phyloP scores from a whole-genome alignment of 257 asterid species.

The Solanum appendiculatum region DNA sequence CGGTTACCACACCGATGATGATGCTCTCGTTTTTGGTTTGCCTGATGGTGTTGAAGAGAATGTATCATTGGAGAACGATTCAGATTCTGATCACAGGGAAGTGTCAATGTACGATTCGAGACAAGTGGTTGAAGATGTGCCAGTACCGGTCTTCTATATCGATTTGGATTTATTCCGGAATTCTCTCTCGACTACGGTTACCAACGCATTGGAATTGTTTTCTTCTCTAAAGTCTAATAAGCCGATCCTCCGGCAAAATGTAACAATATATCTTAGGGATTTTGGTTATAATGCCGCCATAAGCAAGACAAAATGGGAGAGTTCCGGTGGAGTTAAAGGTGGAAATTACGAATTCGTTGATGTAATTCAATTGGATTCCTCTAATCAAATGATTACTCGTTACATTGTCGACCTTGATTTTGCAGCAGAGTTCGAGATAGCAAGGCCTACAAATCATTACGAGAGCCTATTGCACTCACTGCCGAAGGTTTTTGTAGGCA shows the following conservation, averaged over 20 bases:
- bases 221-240: background rate
- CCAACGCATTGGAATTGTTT: background rate
- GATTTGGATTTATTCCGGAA: background rate
- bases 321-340: background rate
- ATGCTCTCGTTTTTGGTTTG: background rate
- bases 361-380: background rate
- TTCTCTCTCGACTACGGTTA: background rate
- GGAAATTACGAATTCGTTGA: background rate
- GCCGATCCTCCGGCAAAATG: background rate
- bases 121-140: background rate
- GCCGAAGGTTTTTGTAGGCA: background rate
- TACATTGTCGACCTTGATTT: background rate
- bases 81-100: background rate
- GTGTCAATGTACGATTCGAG: background rate
- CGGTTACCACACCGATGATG: background rate
- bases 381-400: background rate
- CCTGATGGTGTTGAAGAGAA: background rate
- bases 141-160: background rate
- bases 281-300: background rate
- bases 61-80: background rate
- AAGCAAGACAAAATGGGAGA: background rate
- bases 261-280: background rate
- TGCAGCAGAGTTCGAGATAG: background rate
- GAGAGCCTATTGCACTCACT: background rate
- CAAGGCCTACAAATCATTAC: background rate